phyloP scores from a whole-genome alignment of 1,139 yeast genomes.

The Pichia norvegensis region DNA sequence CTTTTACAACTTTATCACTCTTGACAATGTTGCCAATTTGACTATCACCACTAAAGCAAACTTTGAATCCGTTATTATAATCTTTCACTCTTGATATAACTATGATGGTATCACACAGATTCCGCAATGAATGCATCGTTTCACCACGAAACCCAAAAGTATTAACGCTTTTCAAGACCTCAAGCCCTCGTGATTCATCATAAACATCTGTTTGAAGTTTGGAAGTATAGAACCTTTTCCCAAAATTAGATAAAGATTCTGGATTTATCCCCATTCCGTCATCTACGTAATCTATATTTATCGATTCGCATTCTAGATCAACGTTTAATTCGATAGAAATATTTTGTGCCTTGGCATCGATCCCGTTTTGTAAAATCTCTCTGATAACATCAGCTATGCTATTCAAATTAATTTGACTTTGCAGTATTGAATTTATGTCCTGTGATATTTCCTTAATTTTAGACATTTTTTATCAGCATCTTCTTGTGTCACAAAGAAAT shows the following conservation, averaged over 20 bases:
- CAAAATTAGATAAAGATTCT: constrained; percentile 49
- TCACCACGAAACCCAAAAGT: constrained; percentile 83
- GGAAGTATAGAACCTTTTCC: constrained; percentile 66
- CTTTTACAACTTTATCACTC: neutral
- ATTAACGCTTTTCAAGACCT: constrained; percentile 38
- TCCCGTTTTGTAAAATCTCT: constrained; percentile 71
- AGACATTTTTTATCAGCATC: neutral
- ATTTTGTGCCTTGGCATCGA: constrained; percentile 62
- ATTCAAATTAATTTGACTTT: constrained; percentile 11
- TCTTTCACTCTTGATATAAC: constrained; percentile 32
- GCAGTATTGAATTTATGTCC: constrained; percentile 1
- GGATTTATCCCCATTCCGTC: constrained; percentile 68
- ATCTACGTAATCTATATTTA: constrained; percentile 52
- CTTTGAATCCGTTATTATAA: constrained; percentile 25
- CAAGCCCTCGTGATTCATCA: constrained; percentile 35
- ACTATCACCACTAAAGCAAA: constrained; percentile 14
- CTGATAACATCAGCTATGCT: constrained; percentile 40
- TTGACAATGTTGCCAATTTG: constrained; percentile 5
- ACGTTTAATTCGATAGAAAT: constrained; percentile 49
- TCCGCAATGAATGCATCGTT: constrained; percentile 37
- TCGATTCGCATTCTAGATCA: constrained; percentile 39
- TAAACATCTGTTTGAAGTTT: constrained; percentile 33
- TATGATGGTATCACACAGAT: constrained; percentile 30
- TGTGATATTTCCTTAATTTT: constrained; percentile 1
- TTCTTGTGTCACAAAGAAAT: neutral